phyloP scores from a whole-genome alignment of 169 alveolate species.

The Eimeria zaria region DNA sequence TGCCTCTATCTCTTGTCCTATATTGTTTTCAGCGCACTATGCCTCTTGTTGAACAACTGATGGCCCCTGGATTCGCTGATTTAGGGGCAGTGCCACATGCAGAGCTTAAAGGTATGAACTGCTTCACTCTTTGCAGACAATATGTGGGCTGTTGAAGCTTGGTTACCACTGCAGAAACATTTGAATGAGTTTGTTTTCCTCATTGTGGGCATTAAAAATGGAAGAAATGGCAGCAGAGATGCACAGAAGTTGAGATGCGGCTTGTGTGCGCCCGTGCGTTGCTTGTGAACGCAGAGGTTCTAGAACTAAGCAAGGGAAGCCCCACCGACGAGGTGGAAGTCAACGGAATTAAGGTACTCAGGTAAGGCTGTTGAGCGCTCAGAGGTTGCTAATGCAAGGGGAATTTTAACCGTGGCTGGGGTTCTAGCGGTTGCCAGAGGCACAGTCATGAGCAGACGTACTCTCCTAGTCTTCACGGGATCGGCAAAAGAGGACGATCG shows the following conservation, averaged over 20 bases:
- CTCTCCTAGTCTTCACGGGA: not conserved
- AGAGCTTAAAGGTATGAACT: not conserved
- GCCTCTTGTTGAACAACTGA: not conserved
- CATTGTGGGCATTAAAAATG: not conserved
- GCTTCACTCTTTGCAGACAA: not conserved
- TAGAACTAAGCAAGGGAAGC: not conserved
- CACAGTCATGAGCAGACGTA: not conserved
- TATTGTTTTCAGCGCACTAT: not conserved
- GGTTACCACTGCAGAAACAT: not conserved
- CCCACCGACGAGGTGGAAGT: not conserved
- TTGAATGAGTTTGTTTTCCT: not conserved
- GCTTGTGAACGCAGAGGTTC: not conserved
- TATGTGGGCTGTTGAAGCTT: not conserved
- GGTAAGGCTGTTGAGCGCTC: not conserved
- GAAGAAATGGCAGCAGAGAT: not conserved
- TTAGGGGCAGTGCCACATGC: not conserved
- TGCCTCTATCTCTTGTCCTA: not conserved
- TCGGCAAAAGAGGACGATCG: not conserved
- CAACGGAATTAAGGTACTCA: not conserved
- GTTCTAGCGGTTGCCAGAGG: too few species aligned
- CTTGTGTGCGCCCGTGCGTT: not conserved
- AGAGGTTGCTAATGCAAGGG: not conserved
- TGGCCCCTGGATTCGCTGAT: not conserved
- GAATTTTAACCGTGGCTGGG: not conserved
- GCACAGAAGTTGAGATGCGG: not conserved